Percentiles rank a stretch among this genome's conserved stretches.
phyloP scores from a whole-genome alignment of 306 rosid species.

The Vicia faba region DNA sequence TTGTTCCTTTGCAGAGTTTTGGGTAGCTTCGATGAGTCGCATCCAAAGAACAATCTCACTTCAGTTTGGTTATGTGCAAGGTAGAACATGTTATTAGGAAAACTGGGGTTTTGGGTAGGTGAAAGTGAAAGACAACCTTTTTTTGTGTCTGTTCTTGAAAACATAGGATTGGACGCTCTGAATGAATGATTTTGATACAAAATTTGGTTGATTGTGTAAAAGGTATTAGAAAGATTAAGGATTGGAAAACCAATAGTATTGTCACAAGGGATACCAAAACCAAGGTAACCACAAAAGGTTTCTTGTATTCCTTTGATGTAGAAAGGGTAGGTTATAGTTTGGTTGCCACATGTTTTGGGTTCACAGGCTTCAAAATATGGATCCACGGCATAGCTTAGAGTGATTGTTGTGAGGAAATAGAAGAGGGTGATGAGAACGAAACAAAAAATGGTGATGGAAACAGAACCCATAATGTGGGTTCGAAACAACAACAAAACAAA shows the following conservation, averaged over 20 bases:
- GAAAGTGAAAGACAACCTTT: constrained; percentile 32
- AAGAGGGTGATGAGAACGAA: constrained; percentile 13
- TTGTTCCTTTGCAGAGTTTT: not conserved
- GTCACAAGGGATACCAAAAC: constrained; percentile 52
- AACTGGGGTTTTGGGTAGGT: constrained; percentile 15
- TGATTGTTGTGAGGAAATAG: not conserved
- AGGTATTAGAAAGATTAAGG: constrained; percentile 35
- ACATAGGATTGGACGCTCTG: constrained; percentile 43
- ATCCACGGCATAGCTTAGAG: constrained; percentile 20
- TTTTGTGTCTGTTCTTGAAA: not conserved
- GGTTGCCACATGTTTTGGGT: constrained; percentile 46
- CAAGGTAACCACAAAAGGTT: constrained; percentile 56
- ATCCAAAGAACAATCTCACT: constrained; percentile 38
- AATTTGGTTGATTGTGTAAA: constrained; percentile 40
- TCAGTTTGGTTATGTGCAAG: constrained; percentile 15
- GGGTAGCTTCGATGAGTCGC: constrained; percentile 23
- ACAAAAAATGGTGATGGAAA: not conserved
- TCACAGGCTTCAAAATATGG: constrained; percentile 41
- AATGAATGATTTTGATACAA: constrained; percentile 40
- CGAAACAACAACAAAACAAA: not conserved
- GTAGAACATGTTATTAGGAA: not conserved
- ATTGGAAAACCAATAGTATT: constrained; percentile 28
- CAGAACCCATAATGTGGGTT: constrained; percentile 43
- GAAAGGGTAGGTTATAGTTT: constrained; percentile 53
- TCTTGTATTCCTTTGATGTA: constrained; percentile 37